phyloP scores from a whole-genome alignment of 2,329 filamentous ascomycete genomes.

The Alternaria dauci region DNA sequence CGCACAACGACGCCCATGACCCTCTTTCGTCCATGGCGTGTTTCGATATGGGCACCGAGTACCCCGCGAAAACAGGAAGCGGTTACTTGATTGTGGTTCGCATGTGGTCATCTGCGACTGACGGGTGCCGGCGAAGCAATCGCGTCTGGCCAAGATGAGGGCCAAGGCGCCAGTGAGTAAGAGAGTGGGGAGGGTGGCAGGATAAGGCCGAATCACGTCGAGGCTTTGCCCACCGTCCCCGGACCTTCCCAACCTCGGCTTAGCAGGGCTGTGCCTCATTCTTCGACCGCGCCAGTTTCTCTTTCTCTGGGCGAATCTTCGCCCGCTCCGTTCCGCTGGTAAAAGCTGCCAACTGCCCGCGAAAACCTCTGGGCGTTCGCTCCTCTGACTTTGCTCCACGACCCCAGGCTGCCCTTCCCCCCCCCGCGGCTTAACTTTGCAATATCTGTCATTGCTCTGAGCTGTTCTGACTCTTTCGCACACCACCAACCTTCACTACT shows the following conservation, averaged over 20 bases:
- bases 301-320: conserved; percentile 14
- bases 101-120: conserved; percentile 4
- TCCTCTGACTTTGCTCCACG: conserved; percentile 16
- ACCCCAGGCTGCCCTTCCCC: conserved; percentile 9
- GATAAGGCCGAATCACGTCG: conserved; percentile 1
- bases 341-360: conserved; percentile 10
- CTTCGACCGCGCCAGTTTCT: conserved; percentile 4
- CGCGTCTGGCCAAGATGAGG: conserved; percentile 2
- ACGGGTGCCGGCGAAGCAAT: conserved; percentile 2
- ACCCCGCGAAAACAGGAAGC: conserved; percentile 1
- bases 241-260: neutral
- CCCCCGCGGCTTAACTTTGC: conserved; percentile 4
- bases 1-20: neutral
- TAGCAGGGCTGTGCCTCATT: conserved; percentile 1
- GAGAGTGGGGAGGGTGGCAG: neutral
- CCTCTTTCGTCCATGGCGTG: neutral
- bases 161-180: conserved; percentile 8
- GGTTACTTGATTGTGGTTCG: neutral
- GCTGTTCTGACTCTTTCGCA: neutral
- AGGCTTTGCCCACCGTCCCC: neutral
- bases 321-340: conserved; percentile 14
- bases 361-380: conserved; percentile 18
- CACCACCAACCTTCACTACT: neutral
- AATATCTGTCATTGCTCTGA: conserved; percentile 10
- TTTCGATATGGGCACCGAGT: neutral